These are phyloP conservation scores for Penicillium sp. DNA, from an alignment of 2,329 filamentous ascomycete species.

Conservation along the genomic window DNA sequence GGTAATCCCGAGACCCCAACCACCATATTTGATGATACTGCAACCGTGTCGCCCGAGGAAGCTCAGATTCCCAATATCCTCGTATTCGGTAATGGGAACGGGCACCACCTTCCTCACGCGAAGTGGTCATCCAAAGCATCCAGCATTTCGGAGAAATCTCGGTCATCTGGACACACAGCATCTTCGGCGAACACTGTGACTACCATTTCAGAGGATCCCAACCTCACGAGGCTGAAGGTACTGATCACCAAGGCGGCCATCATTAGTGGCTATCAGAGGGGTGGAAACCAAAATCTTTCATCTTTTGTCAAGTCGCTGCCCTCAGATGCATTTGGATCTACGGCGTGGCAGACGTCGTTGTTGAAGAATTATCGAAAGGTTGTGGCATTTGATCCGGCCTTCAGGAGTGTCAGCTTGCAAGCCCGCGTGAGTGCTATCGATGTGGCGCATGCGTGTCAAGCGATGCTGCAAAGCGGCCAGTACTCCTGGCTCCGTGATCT, in stretches of 20 bases:
- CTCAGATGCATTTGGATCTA: constrained; percentile 70
- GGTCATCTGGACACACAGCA: constrained; percentile 52
- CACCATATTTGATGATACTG: constrained; percentile 90
- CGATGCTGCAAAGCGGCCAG: constrained; percentile 68
- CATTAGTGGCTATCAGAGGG: constrained; percentile 73
- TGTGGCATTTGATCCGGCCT: constrained; percentile 67
- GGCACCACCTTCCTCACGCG: constrained; percentile 48
- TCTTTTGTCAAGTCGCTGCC: constrained; percentile 73
- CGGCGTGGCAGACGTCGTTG: constrained; percentile 66
- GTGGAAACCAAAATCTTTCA: constrained; percentile 57
- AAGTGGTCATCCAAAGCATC: constrained; percentile 77
- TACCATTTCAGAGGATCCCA: constrained; percentile 62
- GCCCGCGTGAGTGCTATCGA: constrained; percentile 58
- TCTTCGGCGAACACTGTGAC: constrained; percentile 46
- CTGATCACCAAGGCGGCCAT: constrained; percentile 81
- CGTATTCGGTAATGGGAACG: constrained; percentile 68
- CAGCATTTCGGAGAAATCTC: constrained; percentile 74
- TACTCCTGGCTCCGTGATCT: constrained; percentile 79
- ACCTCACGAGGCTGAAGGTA: constrained; percentile 71
- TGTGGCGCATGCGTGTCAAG: constrained; percentile 71
- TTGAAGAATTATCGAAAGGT: constrained; percentile 77
- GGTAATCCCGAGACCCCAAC: constrained; percentile 77
- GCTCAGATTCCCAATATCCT: constrained; percentile 81
- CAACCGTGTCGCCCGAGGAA: constrained; percentile 77
- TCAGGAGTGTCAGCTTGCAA: constrained; percentile 46